phyloP scores from a whole-genome alignment of 768 basidiomycete genomes.

The Auricularia sp. region DNA sequence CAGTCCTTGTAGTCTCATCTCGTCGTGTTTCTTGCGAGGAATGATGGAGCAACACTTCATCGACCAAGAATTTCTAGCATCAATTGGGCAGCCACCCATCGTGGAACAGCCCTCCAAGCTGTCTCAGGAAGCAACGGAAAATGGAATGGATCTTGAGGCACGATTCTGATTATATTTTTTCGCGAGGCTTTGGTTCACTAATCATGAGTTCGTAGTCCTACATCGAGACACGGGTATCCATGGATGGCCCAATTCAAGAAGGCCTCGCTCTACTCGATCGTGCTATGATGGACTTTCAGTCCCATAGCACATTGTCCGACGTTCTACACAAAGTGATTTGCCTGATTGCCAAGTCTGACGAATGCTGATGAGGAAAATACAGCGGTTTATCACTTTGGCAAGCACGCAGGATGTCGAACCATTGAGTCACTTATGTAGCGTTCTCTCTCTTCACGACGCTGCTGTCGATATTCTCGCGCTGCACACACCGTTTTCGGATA shows the following conservation, averaged over 20 bases:
- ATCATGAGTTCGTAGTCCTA: slow-evolving; percentile 20
- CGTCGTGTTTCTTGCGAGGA: neutral
- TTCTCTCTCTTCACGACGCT: slow-evolving; percentile 46
- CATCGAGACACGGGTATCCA: slow-evolving; percentile 46
- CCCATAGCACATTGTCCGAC: slow-evolving; percentile 48
- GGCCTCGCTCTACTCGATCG: slow-evolving; percentile 22
- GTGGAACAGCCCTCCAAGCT: slow-evolving; percentile 40
- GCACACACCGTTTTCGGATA: slow-evolving; percentile 50
- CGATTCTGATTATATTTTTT: no score
- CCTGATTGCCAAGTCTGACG: neutral
- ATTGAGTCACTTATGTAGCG: slow-evolving; percentile 58
- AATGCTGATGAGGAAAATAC: slow-evolving; percentile 3
- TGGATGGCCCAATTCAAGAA: slow-evolving; percentile 37
- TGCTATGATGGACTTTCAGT: slow-evolving; percentile 45
- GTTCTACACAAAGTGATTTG: slow-evolving; percentile 44
- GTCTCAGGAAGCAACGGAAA: slow-evolving; percentile 48
- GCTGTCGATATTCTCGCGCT: slow-evolving; percentile 61
- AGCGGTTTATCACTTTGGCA: slow-evolving; percentile 52
- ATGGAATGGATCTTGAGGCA: slow-evolving; percentile 20
- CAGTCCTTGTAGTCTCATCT: neutral
- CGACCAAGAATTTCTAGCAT: slow-evolving; percentile 39
- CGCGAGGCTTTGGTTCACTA: no score
- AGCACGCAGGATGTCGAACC: slow-evolving; percentile 53
- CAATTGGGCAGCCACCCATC: slow-evolving; percentile 40
- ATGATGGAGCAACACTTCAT: slow-evolving; percentile 44